Base-by-base conservation (phyloP, 352 stramenopile species). In the Phytophthora boehmeriae region DNA sequence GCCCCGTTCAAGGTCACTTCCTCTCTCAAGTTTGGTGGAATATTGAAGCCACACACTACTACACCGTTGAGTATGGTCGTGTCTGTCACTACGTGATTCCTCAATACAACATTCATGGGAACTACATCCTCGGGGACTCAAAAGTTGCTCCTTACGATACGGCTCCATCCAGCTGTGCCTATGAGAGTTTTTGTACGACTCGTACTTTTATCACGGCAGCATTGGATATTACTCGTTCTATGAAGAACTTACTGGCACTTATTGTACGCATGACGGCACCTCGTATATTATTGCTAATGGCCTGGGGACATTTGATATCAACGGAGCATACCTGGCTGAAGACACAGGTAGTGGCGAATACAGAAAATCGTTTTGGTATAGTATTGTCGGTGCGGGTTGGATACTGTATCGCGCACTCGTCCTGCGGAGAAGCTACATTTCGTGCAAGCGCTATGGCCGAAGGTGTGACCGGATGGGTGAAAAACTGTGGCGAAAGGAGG, bases 41-140 rank as follows among this genome's bases (percentile, higher is more conserved):
- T 20, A 48, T 48, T 30, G 22, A 53, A 11, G 38, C 46, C 8
- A 51, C 39, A 38, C 46, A 58, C 28, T 64, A 58, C 16, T 64
- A 53, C 47, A 38, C 28, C 8, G 10, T 11, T 4, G 19, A 27
- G 5, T 10, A 34, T 36, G 28, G 28, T 30, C 27, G 23, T 20
- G 10, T 63, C 34, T 63, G 55, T 14, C n/a, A 43, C 8, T 51
- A 51, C 16, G 41, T 58, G 3, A 10, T 34, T 13, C 51, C 51
- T 10, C 38, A 44, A 44, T 44, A 44, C 16, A 44, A 44, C 8
- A 22, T 44, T 22, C 38, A 44, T 20, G 38, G 38, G 38, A 35
- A 45, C 47, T 4, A 19, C 27, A 25, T 32, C 28, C 50, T 45
- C 32, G 42, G 23, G 39, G 42, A n/a, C 50, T 49, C 25, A 32